phyloP scores from a whole-genome alignment of 148 eudicot species.

The Chenopodium berlandieri region DNA sequence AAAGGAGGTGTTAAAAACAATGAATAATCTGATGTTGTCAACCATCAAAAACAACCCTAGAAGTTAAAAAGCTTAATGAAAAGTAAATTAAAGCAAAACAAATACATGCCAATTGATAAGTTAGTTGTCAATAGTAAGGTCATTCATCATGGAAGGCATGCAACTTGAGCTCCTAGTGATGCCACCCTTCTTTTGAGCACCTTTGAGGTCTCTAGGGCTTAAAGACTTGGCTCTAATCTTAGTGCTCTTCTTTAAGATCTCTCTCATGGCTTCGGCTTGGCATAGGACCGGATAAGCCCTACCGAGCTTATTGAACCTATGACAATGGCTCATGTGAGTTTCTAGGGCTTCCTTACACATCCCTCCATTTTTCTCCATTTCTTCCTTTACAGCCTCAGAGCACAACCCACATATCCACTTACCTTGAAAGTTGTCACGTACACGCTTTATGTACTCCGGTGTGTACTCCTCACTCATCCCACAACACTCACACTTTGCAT shows the following conservation, averaged over 20 bases:
- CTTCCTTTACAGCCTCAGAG: constrained; percentile 63
- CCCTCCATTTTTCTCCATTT: constrained; percentile 66
- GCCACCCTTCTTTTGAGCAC: constrained; percentile 42
- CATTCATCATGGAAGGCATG: constrained; percentile 56
- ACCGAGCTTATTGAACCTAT: constrained; percentile 67
- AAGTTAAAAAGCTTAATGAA: not conserved
- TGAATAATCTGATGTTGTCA: not conserved
- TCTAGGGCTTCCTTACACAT: constrained; percentile 48
- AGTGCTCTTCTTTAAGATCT: constrained; percentile 59
- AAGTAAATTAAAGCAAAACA: not conserved
- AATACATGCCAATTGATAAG: not conserved
- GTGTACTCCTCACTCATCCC: constrained; percentile 89
- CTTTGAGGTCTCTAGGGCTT: constrained; percentile 46
- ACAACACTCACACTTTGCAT: constrained; percentile 84
- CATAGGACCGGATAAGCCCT: constrained; percentile 71
- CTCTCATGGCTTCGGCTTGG: constrained; percentile 81
- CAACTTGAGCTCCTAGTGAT: constrained; percentile 83
- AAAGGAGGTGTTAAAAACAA: constrained; percentile 6
- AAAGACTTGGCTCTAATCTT: constrained; percentile 51
- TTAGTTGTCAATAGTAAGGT: constrained; percentile 24
- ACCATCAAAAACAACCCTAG: constrained; percentile 12
- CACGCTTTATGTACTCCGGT: constrained; percentile 50
- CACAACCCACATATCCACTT: constrained; percentile 76
- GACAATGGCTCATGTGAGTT: constrained; percentile 67
- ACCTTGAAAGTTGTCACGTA: constrained; percentile 48